Evolutionary conservation across 306 rosid genomes (phyloP), one percentile per base, ranked within the genome.

Genomic region (Acacia crassicarpa): DNA sequence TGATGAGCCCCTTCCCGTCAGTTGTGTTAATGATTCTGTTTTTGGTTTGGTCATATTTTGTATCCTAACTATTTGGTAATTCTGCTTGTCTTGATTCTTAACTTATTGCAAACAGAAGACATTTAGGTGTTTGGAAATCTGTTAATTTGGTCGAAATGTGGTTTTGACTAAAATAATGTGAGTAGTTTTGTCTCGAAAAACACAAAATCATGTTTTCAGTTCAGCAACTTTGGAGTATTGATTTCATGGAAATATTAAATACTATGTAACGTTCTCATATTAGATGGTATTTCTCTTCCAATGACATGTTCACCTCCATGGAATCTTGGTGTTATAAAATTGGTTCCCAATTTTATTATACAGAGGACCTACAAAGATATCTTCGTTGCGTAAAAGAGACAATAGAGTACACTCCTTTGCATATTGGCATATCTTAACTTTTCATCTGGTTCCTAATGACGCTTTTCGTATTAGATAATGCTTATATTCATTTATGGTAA

Each of bases 1-100:
- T 95, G 66, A 86, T 74, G 27, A 30, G 59, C 66, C 56, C n/a
- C 11, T 17, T 51, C 68, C 51, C 69, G 25, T 41, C 9, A n/a
- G 2, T 22, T 51, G 38, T 75, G n/a, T 81, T 20, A 69, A 5
- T 22, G 22, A 40, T 13, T 79, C 40, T 63, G 8, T 27, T 23
- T 9, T 17, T 72, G 23, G 61, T 27, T 72, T 15, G 17, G 25
- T 72, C 25, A 72, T 72, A 17, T 48, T 27, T 72, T 27, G 59
- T 25, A 17, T 13, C 27, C 53, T 23, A 40, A 14, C 23, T 30
- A 30, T 27, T 49, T 49, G 63, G 44, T 58, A 27, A 30, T 48
- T 73, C 10, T 49, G 63, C 44, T 48, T 49, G 33, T 27, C 45
- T 73, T 73, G 17, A 8, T 73, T 30, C 43, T 23, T 45, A 49